These are phyloP conservation scores for Pyrenophora seminiperda DNA, from an alignment of 2,329 filamentous ascomycete genomes.

Conservation along the genomic window DNA sequence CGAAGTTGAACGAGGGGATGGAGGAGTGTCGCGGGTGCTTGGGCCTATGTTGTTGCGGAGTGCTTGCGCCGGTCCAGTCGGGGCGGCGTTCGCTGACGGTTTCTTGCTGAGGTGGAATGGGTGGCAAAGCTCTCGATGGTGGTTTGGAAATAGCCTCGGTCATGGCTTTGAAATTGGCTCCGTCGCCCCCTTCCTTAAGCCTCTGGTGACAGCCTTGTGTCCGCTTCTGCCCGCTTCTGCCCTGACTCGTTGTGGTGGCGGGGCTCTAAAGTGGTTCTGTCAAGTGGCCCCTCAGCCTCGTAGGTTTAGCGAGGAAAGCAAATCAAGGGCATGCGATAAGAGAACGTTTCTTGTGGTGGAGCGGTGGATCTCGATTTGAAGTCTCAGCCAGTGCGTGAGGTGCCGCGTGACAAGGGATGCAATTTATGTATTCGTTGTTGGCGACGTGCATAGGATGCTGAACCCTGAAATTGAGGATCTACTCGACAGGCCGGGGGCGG, in stretches of 20 bases:
- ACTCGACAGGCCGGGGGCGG: slow-evolving; percentile 11
- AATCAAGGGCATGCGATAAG: slow-evolving; percentile 4
- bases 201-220: slow-evolving; percentile 13
- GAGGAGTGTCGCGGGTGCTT: slow-evolving; percentile 22
- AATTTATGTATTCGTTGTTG: slow-evolving; percentile 1
- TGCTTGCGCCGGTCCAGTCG: slow-evolving; percentile 27
- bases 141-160: slow-evolving; percentile 28
- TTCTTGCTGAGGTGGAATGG: slow-evolving; percentile 30
- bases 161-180: slow-evolving; percentile 32
- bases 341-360: neutral
- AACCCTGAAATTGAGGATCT: slow-evolving; percentile 26
- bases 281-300: slow-evolving; percentile 1
- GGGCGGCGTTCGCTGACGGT: slow-evolving; percentile 13
- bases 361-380: slow-evolving; percentile 2
- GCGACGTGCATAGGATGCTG: slow-evolving; percentile 18
- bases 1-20: slow-evolving; percentile 41
- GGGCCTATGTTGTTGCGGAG: slow-evolving; percentile 35
- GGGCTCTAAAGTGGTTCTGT: slow-evolving; percentile 17
- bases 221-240: slow-evolving; percentile 12
- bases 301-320: neutral
- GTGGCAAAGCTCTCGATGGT: slow-evolving; percentile 32
- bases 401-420: slow-evolving; percentile 19
- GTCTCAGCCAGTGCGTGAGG: slow-evolving; percentile 19
- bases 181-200: slow-evolving; percentile 5
- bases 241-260: slow-evolving; percentile 24